phyloP scores from a whole-genome alignment of 768 basidiomycete species.

The Serendipita vermifera region DNA sequence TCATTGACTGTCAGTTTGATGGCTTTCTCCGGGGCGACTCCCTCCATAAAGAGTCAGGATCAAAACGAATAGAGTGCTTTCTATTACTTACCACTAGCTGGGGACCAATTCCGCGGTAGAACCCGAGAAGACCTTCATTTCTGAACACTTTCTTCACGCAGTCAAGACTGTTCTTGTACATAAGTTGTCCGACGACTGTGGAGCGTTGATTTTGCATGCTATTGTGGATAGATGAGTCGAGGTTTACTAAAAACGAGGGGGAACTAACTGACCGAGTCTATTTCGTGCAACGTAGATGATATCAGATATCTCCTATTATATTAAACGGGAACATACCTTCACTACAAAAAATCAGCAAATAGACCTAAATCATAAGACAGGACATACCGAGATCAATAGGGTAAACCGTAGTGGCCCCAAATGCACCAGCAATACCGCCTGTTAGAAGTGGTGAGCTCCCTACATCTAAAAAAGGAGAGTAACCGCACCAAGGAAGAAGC shows the following conservation, averaged over 20 bases:
- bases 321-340: constrained; percentile 40
- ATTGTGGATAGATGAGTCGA: not conserved
- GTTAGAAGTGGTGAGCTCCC: constrained; percentile 9
- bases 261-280: too few relatives aligned
- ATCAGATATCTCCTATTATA: too few relatives aligned
- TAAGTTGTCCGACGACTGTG: constrained; percentile 88
- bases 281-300: too few relatives aligned
- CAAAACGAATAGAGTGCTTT: not conserved
- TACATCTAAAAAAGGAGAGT: not conserved
- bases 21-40: constrained; percentile 93
- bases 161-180: constrained; percentile 94
- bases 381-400: constrained; percentile 83
- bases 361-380: constrained; percentile 12
- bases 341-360: constrained; percentile 36
- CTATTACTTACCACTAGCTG: constrained; percentile 61
- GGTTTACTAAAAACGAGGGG: not conserved
- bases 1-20: constrained; percentile 98
- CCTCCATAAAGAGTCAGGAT: constrained; percentile 33
- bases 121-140: constrained; percentile 89
- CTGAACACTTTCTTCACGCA: constrained; percentile 88
- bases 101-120: constrained; percentile 91
- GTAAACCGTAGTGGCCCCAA: constrained; percentile 96
- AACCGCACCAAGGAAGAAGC: constrained; percentile 63
- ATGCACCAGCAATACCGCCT: constrained; percentile 66
- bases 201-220: constrained; percentile 98